Percentiles rank a stretch among this genome's conserved stretches.
phyloP scores from a whole-genome alignment of 2,329 filamentous ascomycete species.

The Talaromyces sp. region DNA sequence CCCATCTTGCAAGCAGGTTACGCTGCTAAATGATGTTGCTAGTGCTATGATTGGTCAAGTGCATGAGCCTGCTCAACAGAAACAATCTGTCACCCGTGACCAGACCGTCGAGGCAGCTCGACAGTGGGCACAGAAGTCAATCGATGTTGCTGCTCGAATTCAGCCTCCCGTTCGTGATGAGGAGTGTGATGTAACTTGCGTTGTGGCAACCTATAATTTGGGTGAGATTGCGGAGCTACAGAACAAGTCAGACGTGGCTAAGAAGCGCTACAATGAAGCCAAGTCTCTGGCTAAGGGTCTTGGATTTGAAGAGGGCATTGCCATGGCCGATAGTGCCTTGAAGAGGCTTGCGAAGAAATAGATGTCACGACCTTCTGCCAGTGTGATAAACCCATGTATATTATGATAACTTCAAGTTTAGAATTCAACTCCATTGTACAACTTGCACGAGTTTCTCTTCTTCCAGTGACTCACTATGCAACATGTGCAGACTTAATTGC shows the following conservation, averaged over 20 bases:
- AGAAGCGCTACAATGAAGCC: constrained; percentile 69
- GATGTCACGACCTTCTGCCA: neutral
- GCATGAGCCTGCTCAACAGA: constrained; percentile 28
- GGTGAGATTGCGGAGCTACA: constrained; percentile 80
- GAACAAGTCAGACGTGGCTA: constrained; percentile 66
- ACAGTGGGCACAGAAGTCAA: constrained; percentile 78
- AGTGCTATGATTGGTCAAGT: constrained; percentile 50
- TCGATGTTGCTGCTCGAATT: constrained; percentile 68
- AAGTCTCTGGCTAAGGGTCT: constrained; percentile 58
- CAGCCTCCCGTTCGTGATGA: constrained; percentile 67
- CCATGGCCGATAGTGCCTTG: constrained; percentile 34
- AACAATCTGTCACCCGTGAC: constrained; percentile 53
- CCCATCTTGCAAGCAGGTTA: constrained; percentile 73
- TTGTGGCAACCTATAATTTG: constrained; percentile 81
- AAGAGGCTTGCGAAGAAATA: constrained; percentile 32
- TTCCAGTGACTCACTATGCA: no score
- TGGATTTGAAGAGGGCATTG: constrained; percentile 38
- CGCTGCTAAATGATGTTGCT: constrained; percentile 65
- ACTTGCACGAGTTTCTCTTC: no score
- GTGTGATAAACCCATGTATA: constrained; percentile 14
- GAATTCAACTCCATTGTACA: constrained; percentile 13
- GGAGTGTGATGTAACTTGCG: constrained; percentile 83
- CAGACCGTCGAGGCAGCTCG: constrained; percentile 70
- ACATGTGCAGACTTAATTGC: no score
- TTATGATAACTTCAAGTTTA: constrained; percentile 14